These are phyloP conservation scores for Nemania diffusa DNA, from an alignment of 2,329 filamentous ascomycete species.

Conservation along the genomic window DNA sequence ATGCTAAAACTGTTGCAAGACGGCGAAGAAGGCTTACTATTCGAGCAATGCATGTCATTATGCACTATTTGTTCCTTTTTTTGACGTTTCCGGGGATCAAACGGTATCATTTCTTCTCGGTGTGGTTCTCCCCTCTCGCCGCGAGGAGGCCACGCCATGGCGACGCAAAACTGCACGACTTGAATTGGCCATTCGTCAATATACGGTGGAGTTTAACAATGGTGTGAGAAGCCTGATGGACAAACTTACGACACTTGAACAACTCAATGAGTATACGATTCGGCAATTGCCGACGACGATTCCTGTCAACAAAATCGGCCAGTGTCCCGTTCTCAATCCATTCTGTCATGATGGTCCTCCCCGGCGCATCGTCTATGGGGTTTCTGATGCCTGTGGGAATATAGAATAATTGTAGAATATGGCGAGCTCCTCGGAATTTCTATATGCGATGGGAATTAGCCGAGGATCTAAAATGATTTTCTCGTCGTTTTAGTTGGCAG, in stretches of 20 bases:
- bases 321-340: conserved; percentile 11
- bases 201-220: background rate
- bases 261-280: conserved; percentile 1
- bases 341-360: background rate
- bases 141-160: conserved; percentile 2
- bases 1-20: background rate
- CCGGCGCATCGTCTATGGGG: background rate
- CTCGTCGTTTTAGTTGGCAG: background rate
- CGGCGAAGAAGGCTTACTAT: background rate
- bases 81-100: background rate
- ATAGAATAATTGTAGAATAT: conserved; percentile 5
- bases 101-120: background rate
- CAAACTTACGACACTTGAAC: background rate
- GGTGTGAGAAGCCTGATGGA: background rate
- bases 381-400: background rate
- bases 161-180: conserved; percentile 10
- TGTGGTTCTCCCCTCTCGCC: background rate
- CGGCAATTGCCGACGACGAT: background rate
- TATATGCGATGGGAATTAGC: background rate
- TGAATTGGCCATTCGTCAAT: background rate
- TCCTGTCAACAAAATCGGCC: background rate
- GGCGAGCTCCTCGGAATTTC: background rate
- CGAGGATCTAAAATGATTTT: background rate
- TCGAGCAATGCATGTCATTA: conserved; percentile 7
- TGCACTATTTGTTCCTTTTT: background rate